A percentile compares a stretch with the other conserved stretches of the same genome.
These are phyloP conservation scores for Vicia villosa DNA, from an alignment of 306 rosid species.

Conservation along the genomic window DNA sequence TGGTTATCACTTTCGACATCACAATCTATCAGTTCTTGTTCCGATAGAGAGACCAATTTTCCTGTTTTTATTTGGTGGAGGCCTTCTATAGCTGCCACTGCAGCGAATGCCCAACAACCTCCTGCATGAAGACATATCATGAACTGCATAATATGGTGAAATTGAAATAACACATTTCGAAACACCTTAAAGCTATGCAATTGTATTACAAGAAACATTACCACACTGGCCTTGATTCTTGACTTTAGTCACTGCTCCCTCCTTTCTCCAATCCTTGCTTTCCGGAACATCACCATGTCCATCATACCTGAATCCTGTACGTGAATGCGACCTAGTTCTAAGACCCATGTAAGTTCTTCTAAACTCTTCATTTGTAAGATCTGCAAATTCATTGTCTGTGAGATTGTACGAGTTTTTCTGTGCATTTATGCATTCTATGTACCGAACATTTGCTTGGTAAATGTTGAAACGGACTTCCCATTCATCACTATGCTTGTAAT, in stretches of 20 bases:
- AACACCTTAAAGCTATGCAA: not conserved
- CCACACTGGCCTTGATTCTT: constrained; percentile 82
- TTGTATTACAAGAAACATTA: constrained; percentile 39
- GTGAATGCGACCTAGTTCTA: not conserved
- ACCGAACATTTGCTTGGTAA: constrained; percentile 56
- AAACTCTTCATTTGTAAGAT: constrained; percentile 67
- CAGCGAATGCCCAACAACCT: constrained; percentile 87
- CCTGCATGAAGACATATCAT: constrained; percentile 43
- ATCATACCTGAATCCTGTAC: constrained; percentile 44
- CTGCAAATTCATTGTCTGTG: constrained; percentile 68
- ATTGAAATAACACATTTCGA: not conserved
- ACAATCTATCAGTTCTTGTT: constrained; percentile 76
- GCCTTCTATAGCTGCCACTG: constrained; percentile 86
- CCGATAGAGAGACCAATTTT: constrained; percentile 60
- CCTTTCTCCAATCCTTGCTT: constrained; percentile 68
- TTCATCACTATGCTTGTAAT: constrained; percentile 50
- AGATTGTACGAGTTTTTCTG: constrained; percentile 60
- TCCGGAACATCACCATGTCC: constrained; percentile 36
- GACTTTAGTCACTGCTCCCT: constrained; percentile 60
- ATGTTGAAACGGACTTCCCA: constrained; percentile 53
- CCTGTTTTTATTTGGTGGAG: constrained; percentile 66
- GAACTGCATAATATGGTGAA: constrained; percentile 14
- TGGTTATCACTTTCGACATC: constrained; percentile 49
- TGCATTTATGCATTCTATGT: constrained; percentile 52
- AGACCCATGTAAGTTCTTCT: constrained; percentile 47